Base-by-base conservation (phyloP, 805 yeast genomes). In the Monosporozyma servazzii region DNA sequence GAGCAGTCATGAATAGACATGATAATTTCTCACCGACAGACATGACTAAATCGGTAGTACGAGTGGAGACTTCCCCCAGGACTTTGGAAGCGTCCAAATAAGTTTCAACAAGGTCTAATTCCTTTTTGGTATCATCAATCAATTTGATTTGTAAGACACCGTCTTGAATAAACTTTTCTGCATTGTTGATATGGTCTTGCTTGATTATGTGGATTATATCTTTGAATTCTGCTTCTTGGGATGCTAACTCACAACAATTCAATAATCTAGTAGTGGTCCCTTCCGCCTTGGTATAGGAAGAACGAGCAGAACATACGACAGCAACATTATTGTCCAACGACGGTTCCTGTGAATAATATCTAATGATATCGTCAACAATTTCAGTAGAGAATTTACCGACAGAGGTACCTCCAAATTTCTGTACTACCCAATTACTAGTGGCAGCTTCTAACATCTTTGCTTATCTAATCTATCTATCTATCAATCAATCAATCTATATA, bases 331-430 rank as follows among this genome's bases (percentile, higher is more conserved):
- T 76, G 40, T 76, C 70, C 44, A 64, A 51, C 5, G 55, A 33
- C 10, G 48, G 48, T 20, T 45, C 52, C 17, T 57, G 51, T 36
- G 81, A 72, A 64, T 81, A 88, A 23, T 74, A 79, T 62, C 80
- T 81, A 47, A 93, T 86, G 47, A 93, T 88, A 57, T 88, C 87
- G 53, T 86, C 85, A 27, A 88, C 89, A 51, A 93, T 93, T 57
- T 84, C 78, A 48, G 77, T 81, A 9, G 96, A 87, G 68, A 93
- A 90, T 67, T 93, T 93, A 21, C 99, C 99, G 31, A 93, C 96
- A 46, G 93, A 83, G 15, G 99, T 93, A 50, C 99, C 99, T 47
- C 99, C 99, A 63, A 88, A 93, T 69, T 93, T 93, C 68, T 93
- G 99, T 6, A 93, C 86, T 3, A 86, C 68, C 90, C 91, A 84